Evolutionary conservation across 1,139 yeast species (phyloP).

Genomic region (Yamadazyma sp.): DNA sequence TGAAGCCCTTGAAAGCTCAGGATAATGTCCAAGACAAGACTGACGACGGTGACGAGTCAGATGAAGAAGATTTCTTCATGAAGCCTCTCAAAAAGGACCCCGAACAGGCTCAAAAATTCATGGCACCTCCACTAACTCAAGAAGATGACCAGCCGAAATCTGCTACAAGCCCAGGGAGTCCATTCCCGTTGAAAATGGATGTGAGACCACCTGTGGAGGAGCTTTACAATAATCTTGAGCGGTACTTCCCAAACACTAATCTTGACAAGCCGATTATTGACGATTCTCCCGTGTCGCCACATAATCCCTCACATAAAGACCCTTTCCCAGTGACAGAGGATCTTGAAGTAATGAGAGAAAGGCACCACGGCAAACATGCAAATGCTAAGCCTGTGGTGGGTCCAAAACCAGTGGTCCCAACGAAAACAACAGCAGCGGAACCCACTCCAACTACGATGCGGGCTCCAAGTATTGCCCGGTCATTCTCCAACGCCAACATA

Average conservation of each 20-base stretch:
- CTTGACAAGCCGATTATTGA: slow-evolving; percentile 90
- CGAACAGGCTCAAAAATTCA: neutral
- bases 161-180: neutral
- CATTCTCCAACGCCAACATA: slow-evolving; percentile 49
- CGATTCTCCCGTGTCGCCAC: slow-evolving; percentile 67
- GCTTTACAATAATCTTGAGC: slow-evolving; percentile 85
- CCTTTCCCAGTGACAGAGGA: neutral
- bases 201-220: slow-evolving; percentile 96
- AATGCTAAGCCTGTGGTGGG: no score
- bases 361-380: no score
- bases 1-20: slow-evolving; percentile 41
- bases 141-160: neutral
- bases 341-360: no score
- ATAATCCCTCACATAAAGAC: slow-evolving; percentile 6
- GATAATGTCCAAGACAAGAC: slow-evolving; percentile 11
- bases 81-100: slow-evolving; percentile 19
- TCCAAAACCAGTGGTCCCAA: neutral
- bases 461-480: slow-evolving; percentile 41
- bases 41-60: slow-evolving; percentile 17
- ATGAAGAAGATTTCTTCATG: slow-evolving; percentile 33
- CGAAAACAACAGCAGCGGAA: neutral
- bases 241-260: slow-evolving; percentile 89
- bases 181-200: slow-evolving; percentile 28
- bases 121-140: neutral
- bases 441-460: slow-evolving; percentile 3